Percentiles rank a stretch among this genome's conserved stretches.
These are phyloP conservation scores for Strobilomyces confusus DNA, from an alignment of 768 basidiomycete genomes.

Conservation along the genomic window DNA sequence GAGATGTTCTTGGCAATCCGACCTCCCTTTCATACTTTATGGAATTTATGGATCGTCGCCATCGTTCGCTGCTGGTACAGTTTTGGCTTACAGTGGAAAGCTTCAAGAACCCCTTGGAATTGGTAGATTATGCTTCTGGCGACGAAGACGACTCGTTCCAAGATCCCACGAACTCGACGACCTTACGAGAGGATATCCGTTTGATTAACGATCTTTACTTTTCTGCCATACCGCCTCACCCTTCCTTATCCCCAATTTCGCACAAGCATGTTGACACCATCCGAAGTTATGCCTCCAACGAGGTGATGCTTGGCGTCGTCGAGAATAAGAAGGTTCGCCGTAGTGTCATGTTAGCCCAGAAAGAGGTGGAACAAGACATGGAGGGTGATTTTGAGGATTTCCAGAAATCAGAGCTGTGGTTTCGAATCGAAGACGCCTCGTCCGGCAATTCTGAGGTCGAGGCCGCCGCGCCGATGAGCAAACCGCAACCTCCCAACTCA, in stretches of 20 bases:
- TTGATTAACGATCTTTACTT: conserved; percentile 92
- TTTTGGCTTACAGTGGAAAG: conserved; percentile 98
- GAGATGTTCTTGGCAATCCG: conserved; percentile 83
- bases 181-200: conserved; percentile 79
- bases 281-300: conserved; percentile 55
- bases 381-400: conserved; percentile 90
- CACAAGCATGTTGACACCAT: conserved; percentile 70
- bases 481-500: conserved; percentile 7
- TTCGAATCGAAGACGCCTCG: conserved; percentile 72
- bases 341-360: conserved; percentile 82
- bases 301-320: conserved; percentile 37
- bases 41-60: conserved; percentile 95
- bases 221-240: conserved; percentile 51
- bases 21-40: conserved; percentile 92
- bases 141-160: conserved; percentile 62
- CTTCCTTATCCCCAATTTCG: conserved; percentile 59
- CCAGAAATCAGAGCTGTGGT: conserved; percentile 85
- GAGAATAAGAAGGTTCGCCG: no score
- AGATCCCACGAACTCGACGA: conserved; percentile 52
- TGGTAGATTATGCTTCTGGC: conserved; percentile 57
- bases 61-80: conserved; percentile 81
- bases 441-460: conserved; percentile 16
- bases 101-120: conserved; percentile 94
- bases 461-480: background rate
- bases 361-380: conserved; percentile 85